Conservation (phyloP, 345 rosid species). For the Aquilaria malaccensis region DNA sequence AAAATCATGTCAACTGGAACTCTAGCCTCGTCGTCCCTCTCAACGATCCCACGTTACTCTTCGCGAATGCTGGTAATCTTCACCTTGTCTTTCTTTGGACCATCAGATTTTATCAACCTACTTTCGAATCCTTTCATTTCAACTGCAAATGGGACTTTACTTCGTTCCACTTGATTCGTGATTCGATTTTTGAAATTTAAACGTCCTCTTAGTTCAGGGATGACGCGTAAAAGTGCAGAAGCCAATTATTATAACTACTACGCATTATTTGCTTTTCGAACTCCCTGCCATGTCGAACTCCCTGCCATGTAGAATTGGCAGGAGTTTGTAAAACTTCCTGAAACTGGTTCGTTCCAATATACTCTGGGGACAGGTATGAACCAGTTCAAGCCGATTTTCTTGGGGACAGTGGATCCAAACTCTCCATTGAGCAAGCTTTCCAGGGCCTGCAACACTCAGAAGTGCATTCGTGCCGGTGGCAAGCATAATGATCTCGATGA, state of each 20-base stretch:
- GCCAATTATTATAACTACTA: too few relatives aligned
- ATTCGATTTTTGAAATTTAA: too few relatives aligned
- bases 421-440: conserved; percentile 62
- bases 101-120: too few relatives aligned
- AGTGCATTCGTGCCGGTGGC: conserved; percentile 97
- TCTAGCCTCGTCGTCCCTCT: conserved; percentile 94
- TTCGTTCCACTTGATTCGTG: background rate
- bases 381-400: conserved; percentile 85
- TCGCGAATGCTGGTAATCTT: conserved; percentile 79
- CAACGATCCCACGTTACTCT: conserved; percentile 89
- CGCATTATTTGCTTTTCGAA: background rate
- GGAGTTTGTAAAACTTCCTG: too few relatives aligned
- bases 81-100: background rate
- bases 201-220: too few relatives aligned
- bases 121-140: background rate
- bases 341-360: background rate
- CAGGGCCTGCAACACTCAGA: conserved; percentile 88
- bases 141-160: conserved; percentile 1
- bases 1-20: conserved; percentile 65
- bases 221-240: too few relatives aligned
- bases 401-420: conserved; percentile 89
- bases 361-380: conserved; percentile 64
- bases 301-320: background rate
- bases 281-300: background rate
- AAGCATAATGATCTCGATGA: conserved; percentile 98